Conservation (phyloP, 345 rosid species). For the Brassica incana region DNA sequence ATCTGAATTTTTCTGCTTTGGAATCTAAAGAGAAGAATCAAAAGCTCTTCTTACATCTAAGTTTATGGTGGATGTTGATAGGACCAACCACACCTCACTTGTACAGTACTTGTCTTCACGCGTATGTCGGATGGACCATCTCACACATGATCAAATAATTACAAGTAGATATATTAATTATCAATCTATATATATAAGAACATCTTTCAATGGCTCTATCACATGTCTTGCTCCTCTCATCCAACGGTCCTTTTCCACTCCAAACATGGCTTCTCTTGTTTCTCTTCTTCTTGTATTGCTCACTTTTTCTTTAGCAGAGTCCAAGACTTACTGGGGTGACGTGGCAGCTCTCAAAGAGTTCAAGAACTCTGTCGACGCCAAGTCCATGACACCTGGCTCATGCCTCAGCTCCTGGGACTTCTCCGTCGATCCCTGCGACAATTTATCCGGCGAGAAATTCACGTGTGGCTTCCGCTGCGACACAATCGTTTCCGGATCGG, state of each 20-base stretch:
- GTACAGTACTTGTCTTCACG: not conserved
- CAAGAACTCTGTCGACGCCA: not conserved
- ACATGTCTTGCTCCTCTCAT: not conserved
- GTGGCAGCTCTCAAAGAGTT: not conserved
- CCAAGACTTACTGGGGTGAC: not conserved
- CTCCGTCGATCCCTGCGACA: not conserved
- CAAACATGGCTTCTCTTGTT: not conserved
- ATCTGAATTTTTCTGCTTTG: not conserved
- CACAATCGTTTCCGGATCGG: not conserved
- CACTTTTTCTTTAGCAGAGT: not conserved
- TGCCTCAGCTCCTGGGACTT: not conserved
- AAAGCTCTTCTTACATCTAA: not conserved
- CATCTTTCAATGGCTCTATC: not conserved
- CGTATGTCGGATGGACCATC: not conserved
- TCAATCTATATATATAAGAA: not conserved
- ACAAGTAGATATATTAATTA: not conserved
- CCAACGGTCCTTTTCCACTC: not conserved
- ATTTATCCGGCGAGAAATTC: not conserved
- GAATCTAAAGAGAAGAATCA: not conserved
- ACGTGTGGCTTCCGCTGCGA: not conserved
- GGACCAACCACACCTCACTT: not conserved
- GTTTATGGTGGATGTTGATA: not conserved
- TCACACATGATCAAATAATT: not conserved
- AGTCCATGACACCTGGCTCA: not conserved
- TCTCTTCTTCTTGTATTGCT: not conserved